Evolutionary conservation across 2,329 filamentous ascomycete species (phyloP).

Genomic region (Periconia sp.): DNA sequence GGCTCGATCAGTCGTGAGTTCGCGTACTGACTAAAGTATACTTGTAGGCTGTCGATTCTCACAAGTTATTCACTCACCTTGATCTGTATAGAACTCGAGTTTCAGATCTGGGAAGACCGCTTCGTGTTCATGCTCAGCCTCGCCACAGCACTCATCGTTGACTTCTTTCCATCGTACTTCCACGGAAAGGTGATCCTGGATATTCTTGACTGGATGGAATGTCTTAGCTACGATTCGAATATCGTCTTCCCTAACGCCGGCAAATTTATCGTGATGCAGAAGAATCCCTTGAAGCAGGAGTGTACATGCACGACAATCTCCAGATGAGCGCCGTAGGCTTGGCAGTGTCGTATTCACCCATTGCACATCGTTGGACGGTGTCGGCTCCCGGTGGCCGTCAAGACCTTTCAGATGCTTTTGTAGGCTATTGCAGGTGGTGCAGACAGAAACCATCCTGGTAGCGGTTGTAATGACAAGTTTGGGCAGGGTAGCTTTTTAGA

Average conservation of each 20-base stretch:
- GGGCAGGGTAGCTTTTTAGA: too few relatives aligned
- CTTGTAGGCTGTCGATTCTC: too few relatives aligned
- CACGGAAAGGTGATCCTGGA: constrained; percentile 42
- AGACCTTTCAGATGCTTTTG: constrained; percentile 35
- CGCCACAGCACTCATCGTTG: constrained; percentile 22
- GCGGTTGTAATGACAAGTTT: too few relatives aligned
- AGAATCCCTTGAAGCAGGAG: constrained; percentile 41
- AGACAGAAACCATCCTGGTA: constrained; percentile 35
- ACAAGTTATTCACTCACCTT: too few relatives aligned
- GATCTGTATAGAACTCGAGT: constrained; percentile 43
- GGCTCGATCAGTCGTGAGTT: constrained; percentile 19
- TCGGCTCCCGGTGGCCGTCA: constrained; percentile 20
- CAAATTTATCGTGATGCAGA: constrained; percentile 39
- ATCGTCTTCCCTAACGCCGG: constrained; percentile 27
- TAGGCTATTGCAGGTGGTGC: constrained; percentile 41
- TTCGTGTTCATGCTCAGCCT: constrained; percentile 26
- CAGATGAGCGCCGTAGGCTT: constrained; percentile 34
- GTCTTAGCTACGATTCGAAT: constrained; percentile 37
- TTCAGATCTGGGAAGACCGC: constrained; percentile 41
- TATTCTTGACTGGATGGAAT: constrained; percentile 21
- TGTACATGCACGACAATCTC: constrained; percentile 39
- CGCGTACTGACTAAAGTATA: constrained; percentile 3
- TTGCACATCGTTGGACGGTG: constrained; percentile 17
- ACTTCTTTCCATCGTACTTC: constrained; percentile 38
- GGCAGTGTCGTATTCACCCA: constrained; percentile 39